phyloP scores from a whole-genome alignment of 73 alveolate genomes.

The Effrenium voratum region DNA sequence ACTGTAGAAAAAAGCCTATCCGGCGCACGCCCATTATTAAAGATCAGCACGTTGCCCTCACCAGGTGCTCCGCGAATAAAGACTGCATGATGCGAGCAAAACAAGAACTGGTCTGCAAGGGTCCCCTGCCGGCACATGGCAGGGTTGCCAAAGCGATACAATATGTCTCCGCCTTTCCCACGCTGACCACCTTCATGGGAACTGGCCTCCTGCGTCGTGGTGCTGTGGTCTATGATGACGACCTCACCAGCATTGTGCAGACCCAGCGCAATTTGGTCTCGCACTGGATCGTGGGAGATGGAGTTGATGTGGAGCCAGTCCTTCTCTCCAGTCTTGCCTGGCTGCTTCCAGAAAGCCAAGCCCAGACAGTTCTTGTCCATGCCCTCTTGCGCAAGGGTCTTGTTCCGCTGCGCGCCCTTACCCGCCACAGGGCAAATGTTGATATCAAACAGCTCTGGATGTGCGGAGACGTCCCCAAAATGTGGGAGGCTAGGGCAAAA shows the following conservation, averaged over 20 bases:
- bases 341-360: background rate
- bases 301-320: constrained; percentile 49
- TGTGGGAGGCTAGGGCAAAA: background rate
- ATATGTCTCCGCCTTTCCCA: constrained; percentile 58
- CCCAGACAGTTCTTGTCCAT: background rate
- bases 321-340: constrained; percentile 35
- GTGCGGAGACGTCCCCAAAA: background rate
- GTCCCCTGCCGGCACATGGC: constrained; percentile 11
- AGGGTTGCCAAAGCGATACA: constrained; percentile 67
- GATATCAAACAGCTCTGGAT: constrained; percentile 53
- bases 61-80: constrained; percentile 25
- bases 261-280: constrained; percentile 29
- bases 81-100: constrained; percentile 1
- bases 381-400: background rate
- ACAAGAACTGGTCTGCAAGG: constrained; percentile 21
- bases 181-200: constrained; percentile 42
- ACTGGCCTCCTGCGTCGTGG: constrained; percentile 7
- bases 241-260: background rate
- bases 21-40: constrained; percentile 62
- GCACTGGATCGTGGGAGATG: constrained; percentile 18
- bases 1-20: constrained; percentile 39
- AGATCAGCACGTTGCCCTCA: constrained; percentile 36
- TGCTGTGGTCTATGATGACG: constrained; percentile 47
- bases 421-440: constrained; percentile 51
- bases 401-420: constrained; percentile 51